A percentile compares a stretch with the other conserved stretches of the same genome.
Conservation (phyloP, 495 filamentous ascomycete species). For the Penicillium riverlandense region DNA sequence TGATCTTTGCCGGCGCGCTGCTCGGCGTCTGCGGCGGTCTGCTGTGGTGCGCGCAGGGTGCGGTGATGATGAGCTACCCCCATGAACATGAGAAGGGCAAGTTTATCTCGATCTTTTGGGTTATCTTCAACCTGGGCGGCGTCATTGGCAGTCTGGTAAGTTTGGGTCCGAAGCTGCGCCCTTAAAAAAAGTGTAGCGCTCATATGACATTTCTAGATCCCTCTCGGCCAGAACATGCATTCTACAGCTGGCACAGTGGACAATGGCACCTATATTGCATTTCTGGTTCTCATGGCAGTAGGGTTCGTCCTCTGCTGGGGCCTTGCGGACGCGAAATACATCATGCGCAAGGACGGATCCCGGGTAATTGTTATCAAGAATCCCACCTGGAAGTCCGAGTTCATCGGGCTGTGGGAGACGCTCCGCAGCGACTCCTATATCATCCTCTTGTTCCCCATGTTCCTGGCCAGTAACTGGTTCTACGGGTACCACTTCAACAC, state of each 20-base stretch:
- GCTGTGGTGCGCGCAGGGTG: slow-evolving; percentile 87
- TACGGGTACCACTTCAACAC: slow-evolving; percentile 46
- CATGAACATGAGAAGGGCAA: slow-evolving; percentile 74
- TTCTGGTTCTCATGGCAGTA: slow-evolving; percentile 76
- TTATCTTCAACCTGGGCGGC: slow-evolving; percentile 90
- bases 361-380: slow-evolving; percentile 81
- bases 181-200: not conserved
- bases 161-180: not conserved
- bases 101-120: slow-evolving; percentile 89
- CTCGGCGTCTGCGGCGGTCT: slow-evolving; percentile 74
- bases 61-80: slow-evolving; percentile 94
- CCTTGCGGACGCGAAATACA: slow-evolving; percentile 68
- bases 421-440: slow-evolving; percentile 69
- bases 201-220: slow-evolving; percentile 41
- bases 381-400: slow-evolving; percentile 71
- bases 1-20: slow-evolving; percentile 51
- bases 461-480: slow-evolving; percentile 50
- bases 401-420: slow-evolving; percentile 71
- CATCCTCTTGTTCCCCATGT: slow-evolving; percentile 80
- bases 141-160: slow-evolving; percentile 79
- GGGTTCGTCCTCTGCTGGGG: slow-evolving; percentile 67
- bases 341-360: slow-evolving; percentile 78
- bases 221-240: slow-evolving; percentile 75
- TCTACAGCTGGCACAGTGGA: slow-evolving; percentile 52
- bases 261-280: slow-evolving; percentile 85